Base-by-base conservation (phyloP, 371 early-diverging fungal species). In the Sporodiniella umbellata region DNA sequence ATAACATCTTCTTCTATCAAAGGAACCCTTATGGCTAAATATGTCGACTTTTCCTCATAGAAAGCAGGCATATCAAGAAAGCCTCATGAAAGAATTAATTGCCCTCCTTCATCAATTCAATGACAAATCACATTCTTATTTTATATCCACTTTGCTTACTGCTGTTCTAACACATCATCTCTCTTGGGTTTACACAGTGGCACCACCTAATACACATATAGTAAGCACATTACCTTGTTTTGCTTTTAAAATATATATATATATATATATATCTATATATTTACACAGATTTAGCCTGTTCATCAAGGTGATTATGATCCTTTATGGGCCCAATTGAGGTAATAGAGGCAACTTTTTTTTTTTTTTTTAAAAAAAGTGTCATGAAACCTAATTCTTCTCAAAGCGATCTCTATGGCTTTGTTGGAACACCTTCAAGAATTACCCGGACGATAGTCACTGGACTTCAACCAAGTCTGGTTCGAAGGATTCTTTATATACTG, bases 1-100 rank as follows among this genome's bases (percentile, higher is more conserved):
- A n/a, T n/a, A 25, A 15, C 37, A 8, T 40, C 7, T 45, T 51
- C 30, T 7, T 17, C 49, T n/a, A n/a, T n/a, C n/a, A n/a, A n/a
- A 85, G 83, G 71, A 77, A 35, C 85, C 85, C 6, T 43, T 85
- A 25, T 85, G 85, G 85, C 56, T 85, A 25, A 83, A 83, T 48
- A 83, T 83, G 61, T 75, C 76, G 19, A 81, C 85, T 33, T 85
- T 79, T 57, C 83, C 85, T 6, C 72, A 75, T 15, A 70, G 71
- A 35, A 70, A 72, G 46, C 53, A 72, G 1, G 57, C 68, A 1
- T 79, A 79, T 45, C 68, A 77, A 10, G 53, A 65, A 11, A 75
- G 65, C 22, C 60, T 85, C 21, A 60, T 85, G 45, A 62, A 56
- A 33, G 82, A 83, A 52, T 59, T 85, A 5, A 53, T 68, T 48